Evolutionary conservation across 2,329 filamentous ascomycete species (phyloP).

Genomic region (Hypoxylon sp.): DNA sequence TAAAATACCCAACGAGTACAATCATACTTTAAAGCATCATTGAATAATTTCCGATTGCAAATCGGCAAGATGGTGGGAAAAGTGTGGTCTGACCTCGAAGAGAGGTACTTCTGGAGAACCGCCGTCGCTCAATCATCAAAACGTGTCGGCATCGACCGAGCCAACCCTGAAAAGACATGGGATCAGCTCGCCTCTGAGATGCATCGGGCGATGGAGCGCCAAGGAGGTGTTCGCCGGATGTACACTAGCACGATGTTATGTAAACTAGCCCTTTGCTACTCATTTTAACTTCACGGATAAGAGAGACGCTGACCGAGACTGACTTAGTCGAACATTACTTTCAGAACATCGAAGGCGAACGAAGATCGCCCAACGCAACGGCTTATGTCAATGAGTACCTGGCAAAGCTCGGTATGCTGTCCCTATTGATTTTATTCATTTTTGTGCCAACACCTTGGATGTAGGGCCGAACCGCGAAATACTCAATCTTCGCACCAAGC

Average conservation of each 20-base stretch:
- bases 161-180: conserved; percentile 55
- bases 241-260: conserved; percentile 61
- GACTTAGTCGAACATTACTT: conserved; percentile 62
- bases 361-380: conserved; percentile 57
- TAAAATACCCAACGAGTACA: conserved; percentile 3
- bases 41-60: not conserved
- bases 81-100: conserved; percentile 65
- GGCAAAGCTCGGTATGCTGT: conserved; percentile 42
- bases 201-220: conserved; percentile 55
- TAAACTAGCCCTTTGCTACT: conserved; percentile 51
- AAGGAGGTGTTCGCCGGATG: conserved; percentile 53
- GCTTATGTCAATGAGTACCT: conserved; percentile 56
- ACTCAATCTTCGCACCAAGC: conserved; percentile 1
- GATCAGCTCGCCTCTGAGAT: conserved; percentile 57
- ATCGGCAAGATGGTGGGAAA: conserved; percentile 63
- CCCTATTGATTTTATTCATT: not conserved
- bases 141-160: conserved; percentile 48
- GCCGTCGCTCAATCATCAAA: conserved; percentile 58
- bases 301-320: conserved; percentile 1
- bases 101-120: conserved; percentile 64
- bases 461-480: conserved; percentile 13
- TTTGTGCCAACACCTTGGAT: conserved; percentile 9
- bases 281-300: not conserved
- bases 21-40: conserved; percentile 7
- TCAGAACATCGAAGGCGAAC: conserved; percentile 59